Conservation (phyloP, 768 basidiomycete genomes). For the Melanogaster broomeanus region DNA sequence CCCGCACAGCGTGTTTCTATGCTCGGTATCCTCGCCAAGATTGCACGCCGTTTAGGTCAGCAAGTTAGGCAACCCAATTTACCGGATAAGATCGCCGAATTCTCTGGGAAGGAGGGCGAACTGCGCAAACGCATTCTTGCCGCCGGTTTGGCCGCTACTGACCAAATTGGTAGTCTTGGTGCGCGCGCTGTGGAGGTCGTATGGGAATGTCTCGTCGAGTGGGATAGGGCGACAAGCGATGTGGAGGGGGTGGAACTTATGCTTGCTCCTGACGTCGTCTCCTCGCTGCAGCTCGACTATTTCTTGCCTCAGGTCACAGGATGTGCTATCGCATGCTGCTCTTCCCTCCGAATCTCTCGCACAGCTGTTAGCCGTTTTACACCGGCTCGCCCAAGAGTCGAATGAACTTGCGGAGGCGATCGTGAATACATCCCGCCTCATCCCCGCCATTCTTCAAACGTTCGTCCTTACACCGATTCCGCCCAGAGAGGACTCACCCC, state of each 20-base stretch:
- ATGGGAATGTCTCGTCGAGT: slow-evolving; percentile 74
- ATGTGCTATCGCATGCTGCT: slow-evolving; percentile 39
- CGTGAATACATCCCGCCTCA: slow-evolving; percentile 49
- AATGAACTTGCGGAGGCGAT: slow-evolving; percentile 54
- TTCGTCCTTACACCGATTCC: slow-evolving; percentile 61
- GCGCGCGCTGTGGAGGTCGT: slow-evolving; percentile 68
- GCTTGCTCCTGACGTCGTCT: slow-evolving; percentile 18
- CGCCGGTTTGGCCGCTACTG: slow-evolving; percentile 65
- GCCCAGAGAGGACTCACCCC: slow-evolving; percentile 29
- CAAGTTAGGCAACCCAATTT: slow-evolving; percentile 8
- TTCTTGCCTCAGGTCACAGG: slow-evolving; percentile 54
- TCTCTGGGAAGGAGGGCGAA: slow-evolving; percentile 37
- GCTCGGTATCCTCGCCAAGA: slow-evolving; percentile 67
- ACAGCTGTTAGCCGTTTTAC: slow-evolving; percentile 60
- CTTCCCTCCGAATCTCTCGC: slow-evolving; percentile 49
- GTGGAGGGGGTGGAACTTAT: slow-evolving; percentile 47
- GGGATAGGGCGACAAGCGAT: slow-evolving; percentile 40
- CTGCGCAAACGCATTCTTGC: slow-evolving; percentile 65
- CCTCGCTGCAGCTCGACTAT: slow-evolving; percentile 36
- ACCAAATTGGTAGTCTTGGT: slow-evolving; percentile 66
- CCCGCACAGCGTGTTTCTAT: slow-evolving; percentile 83
- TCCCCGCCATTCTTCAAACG: slow-evolving; percentile 50
- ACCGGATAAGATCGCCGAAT: slow-evolving; percentile 5
- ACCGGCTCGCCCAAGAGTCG: slow-evolving; percentile 62
- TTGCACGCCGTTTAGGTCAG: slow-evolving; percentile 41